Evolutionary conservation across 2,329 filamentous ascomycete genomes (phyloP).

Genomic region (Colletotrichum tropicicola): DNA sequence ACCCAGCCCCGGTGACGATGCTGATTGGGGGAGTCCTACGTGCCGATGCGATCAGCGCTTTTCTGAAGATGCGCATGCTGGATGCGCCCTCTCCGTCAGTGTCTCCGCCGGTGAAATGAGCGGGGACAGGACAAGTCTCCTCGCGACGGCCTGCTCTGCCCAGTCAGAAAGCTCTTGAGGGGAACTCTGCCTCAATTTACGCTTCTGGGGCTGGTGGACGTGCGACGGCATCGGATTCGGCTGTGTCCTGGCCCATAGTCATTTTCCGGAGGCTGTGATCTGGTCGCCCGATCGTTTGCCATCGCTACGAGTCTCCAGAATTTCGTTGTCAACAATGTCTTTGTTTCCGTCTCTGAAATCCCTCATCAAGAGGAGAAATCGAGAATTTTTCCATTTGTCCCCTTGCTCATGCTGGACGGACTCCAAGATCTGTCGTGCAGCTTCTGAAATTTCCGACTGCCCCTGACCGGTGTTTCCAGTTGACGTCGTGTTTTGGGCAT

Average conservation of each 20-base stretch:
- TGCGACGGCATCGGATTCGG: no score
- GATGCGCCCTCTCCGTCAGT: no score
- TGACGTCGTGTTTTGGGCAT: not conserved
- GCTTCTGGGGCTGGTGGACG: not conserved
- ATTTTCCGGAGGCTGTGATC: not conserved
- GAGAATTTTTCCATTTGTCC: conserved; percentile 57
- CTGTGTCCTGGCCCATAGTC: not conserved
- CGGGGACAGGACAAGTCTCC: not conserved
- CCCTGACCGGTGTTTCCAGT: not conserved
- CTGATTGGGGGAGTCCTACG: no score
- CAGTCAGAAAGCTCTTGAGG: not conserved
- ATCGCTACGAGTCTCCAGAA: conserved; percentile 38
- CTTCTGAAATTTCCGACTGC: conserved; percentile 47
- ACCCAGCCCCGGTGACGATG: no score
- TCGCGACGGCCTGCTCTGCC: not conserved
- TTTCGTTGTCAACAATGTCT: conserved; percentile 52
- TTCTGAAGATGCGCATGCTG: no score
- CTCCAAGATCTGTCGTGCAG: conserved; percentile 51
- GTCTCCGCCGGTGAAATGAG: not conserved
- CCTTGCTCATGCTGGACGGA: conserved; percentile 53
- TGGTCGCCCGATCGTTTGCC: not conserved
- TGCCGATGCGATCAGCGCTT: no score
- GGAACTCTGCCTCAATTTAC: not conserved
- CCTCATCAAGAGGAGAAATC: conserved; percentile 54
- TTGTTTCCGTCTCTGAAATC: conserved; percentile 55